Evolutionary conservation across 164 flowering plant species (phyloP), one percentile per base, ranked within the genome.

Genomic region (Cinnamomum micranthum): DNA sequence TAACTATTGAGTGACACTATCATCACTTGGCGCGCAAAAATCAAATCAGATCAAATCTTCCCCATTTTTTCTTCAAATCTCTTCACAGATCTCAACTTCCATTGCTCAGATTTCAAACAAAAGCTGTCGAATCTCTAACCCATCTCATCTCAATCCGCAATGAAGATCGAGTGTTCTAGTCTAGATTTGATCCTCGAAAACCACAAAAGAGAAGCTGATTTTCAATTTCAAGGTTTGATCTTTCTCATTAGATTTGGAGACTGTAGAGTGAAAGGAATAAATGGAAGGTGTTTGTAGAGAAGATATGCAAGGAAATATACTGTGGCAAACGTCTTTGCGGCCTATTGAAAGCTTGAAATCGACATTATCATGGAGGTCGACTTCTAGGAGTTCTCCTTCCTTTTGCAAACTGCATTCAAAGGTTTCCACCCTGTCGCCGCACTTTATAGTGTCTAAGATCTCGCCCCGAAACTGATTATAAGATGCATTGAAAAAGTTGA

Each of bases 381-480:
- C 88, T 35, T 94, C 99, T 27, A 86, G 91, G 76, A 77, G 77
- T 73, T 90, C 98, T 68, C 92, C 98, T 35, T 77, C 94, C 0
- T 87, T 89, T 78, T 76, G 89, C 66, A 88, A 90, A 79, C 73
- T 84, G 51, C 77, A 85, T 80, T 87, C 94, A n/a, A n/a, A n/a
- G n/a, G n/a, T n/a, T n/a, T n/a, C n/a, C n/a, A n/a, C n/a, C n/a
- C n/a, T n/a, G n/a, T n/a, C n/a, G n/a, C n/a, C n/a, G n/a, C n/a
- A n/a, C n/a, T n/a, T n/a, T n/a, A n/a, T n/a, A n/a, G n/a, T n/a
- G n/a, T n/a, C n/a, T n/a, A n/a, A n/a, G n/a, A n/a, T n/a, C n/a
- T n/a, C n/a, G n/a, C n/a, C n/a, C n/a, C n/a, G n/a, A n/a, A n/a
- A n/a, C n/a, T n/a, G n/a, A n/a, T n/a, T n/a, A n/a, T n/a, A n/a